Conservation (phyloP, 1,284 basidiomycete genomes). For the Cryptococcus wingfieldii region DNA sequence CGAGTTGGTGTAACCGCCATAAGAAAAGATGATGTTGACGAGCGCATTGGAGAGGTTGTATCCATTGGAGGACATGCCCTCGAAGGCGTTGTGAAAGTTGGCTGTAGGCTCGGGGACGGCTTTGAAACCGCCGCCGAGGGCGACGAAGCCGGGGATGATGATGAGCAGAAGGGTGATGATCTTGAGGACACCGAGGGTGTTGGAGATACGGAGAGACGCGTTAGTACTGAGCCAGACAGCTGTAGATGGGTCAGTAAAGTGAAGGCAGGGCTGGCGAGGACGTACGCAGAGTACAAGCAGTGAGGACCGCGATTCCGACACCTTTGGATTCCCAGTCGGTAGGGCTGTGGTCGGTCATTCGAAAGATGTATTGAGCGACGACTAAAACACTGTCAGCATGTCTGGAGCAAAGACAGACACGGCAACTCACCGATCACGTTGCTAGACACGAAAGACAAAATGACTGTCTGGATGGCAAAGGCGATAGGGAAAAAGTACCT, state of each 20-base stretch:
- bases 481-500: constrained; percentile 24
- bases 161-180: constrained; percentile 25
- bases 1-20: constrained; percentile 51
- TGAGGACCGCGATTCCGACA: constrained; percentile 15
- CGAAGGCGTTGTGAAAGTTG: constrained; percentile 56
- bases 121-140: constrained; percentile 53
- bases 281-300: constrained; percentile 14
- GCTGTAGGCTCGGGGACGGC: constrained; percentile 51
- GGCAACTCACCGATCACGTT: constrained; percentile 19
- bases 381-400: neutral
- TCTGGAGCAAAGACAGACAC: neutral
- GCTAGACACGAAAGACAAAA: constrained; percentile 14
- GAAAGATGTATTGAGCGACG: constrained; percentile 19
- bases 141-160: constrained; percentile 53
- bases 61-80: constrained; percentile 44
- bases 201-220: constrained; percentile 9
- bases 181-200: constrained; percentile 21
- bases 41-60: constrained; percentile 51
- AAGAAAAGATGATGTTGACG: constrained; percentile 23
- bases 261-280: neutral
- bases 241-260: neutral
- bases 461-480: constrained; percentile 11
- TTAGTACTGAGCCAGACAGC: constrained; percentile 12
- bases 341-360: constrained; percentile 7
- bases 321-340: constrained; percentile 17